Percentiles rank a stretch among this genome's conserved stretches.
Conservation (phyloP, 1,284 basidiomycete genomes). For the Athelia sp. region DNA sequence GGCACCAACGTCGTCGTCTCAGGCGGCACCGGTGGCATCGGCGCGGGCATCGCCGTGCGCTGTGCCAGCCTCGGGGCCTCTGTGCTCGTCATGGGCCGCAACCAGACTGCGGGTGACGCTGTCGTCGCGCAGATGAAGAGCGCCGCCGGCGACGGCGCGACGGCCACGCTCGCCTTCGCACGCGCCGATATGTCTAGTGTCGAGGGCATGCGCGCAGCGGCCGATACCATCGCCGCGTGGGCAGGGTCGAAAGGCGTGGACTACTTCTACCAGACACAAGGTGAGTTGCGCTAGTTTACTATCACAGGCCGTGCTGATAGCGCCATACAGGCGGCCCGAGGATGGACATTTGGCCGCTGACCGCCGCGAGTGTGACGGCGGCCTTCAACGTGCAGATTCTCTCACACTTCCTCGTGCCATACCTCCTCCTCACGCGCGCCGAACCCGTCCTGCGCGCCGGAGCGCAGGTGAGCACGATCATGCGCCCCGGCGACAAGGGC, state of each 20-base stretch:
- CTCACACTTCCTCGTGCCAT: neutral
- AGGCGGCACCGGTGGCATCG: neutral
- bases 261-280: neutral
- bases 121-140: neutral
- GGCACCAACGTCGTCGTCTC: neutral
- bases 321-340: neutral
- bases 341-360: neutral
- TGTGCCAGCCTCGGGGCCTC: neutral
- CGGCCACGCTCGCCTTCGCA: neutral
- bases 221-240: neutral
- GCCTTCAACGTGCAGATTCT: neutral
- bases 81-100: neutral
- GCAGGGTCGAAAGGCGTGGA: neutral
- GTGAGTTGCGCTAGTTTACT: neutral
- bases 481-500: neutral
- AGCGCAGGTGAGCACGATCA: neutral
- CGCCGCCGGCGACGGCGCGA: neutral
- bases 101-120: neutral
- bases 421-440: neutral
- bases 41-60: neutral
- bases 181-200: neutral
- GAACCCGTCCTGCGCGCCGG: neutral
- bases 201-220: neutral
- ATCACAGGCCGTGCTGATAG: neutral
- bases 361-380: neutral